Conservation (phyloP, 345 rosid species). For the Tarenaya hassleriana region DNA sequence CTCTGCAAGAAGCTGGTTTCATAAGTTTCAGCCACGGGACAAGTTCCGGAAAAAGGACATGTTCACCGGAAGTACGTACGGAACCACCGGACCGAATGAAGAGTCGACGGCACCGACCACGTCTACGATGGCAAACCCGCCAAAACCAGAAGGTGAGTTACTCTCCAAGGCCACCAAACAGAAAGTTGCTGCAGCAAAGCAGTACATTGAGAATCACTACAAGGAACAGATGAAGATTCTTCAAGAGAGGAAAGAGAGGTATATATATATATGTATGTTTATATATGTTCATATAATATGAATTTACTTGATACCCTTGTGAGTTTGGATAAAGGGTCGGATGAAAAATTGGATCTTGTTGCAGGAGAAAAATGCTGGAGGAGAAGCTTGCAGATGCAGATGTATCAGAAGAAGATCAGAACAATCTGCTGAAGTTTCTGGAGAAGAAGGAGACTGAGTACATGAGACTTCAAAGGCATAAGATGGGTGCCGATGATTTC, state of each 20-base stretch:
- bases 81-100: slow-evolving; percentile 22
- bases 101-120: slow-evolving; percentile 9
- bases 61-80: slow-evolving; percentile 16
- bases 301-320: not conserved
- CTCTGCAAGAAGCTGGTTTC: slow-evolving; percentile 69
- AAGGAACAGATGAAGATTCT: slow-evolving; percentile 72
- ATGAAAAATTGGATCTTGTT: too few species aligned
- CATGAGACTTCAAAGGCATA: slow-evolving; percentile 93
- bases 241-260: slow-evolving; percentile 69
- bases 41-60: slow-evolving; percentile 38
- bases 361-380: slow-evolving; percentile 60
- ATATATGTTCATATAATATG: not conserved
- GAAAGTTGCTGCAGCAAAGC: slow-evolving; percentile 70
- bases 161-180: slow-evolving; percentile 53
- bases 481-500: slow-evolving; percentile 89
- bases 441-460: slow-evolving; percentile 95
- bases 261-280: not conserved
- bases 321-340: not conserved
- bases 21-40: slow-evolving; percentile 58
- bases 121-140: slow-evolving; percentile 19
- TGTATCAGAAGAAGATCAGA: slow-evolving; percentile 88
- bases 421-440: slow-evolving; percentile 69
- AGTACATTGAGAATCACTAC: slow-evolving; percentile 72
- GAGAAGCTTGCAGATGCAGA: slow-evolving; percentile 89
- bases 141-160: slow-evolving; percentile 32